phyloP scores from a whole-genome alignment of 768 basidiomycete species.

The Lentinus tigrinus region DNA sequence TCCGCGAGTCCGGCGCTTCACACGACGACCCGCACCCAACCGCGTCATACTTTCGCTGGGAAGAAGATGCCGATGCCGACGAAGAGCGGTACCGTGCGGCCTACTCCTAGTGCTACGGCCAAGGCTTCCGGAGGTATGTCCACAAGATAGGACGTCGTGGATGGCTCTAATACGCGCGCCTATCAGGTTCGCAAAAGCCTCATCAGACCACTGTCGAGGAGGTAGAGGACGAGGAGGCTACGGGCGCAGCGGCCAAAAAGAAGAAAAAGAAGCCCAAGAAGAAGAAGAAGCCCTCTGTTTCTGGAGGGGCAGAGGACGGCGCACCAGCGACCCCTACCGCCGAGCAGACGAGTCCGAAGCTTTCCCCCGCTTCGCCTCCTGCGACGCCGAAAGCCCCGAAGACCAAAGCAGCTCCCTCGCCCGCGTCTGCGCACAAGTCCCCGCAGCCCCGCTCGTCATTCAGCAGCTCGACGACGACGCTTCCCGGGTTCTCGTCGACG shows the following conservation, averaged over 20 bases:
- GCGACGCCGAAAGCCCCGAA: constrained; percentile 19
- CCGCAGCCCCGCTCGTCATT: constrained; percentile 4
- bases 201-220: constrained; percentile 65
- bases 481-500: constrained; percentile 34
- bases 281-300: constrained; percentile 42
- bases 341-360: constrained; percentile 9
- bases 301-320: constrained; percentile 17
- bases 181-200: constrained; percentile 26
- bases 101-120: neutral
- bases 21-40: constrained; percentile 34
- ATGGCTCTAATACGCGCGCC: neutral
- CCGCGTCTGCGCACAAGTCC: neutral
- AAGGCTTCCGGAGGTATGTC: neutral
- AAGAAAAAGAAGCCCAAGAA: constrained; percentile 79
- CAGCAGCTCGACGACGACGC: constrained; percentile 21
- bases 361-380: constrained; percentile 14
- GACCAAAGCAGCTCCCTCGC: constrained; percentile 1
- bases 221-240: constrained; percentile 67
- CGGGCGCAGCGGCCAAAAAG: constrained; percentile 50
- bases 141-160: neutral
- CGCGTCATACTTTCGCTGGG: constrained; percentile 23
- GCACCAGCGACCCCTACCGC: constrained; percentile 15
- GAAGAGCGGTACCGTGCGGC: constrained; percentile 1
- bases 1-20: constrained; percentile 45
- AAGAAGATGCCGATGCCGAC: constrained; percentile 7